phyloP scores from a whole-genome alignment of 208 protist species.

The Blastocrithidia nonstop region DNA sequence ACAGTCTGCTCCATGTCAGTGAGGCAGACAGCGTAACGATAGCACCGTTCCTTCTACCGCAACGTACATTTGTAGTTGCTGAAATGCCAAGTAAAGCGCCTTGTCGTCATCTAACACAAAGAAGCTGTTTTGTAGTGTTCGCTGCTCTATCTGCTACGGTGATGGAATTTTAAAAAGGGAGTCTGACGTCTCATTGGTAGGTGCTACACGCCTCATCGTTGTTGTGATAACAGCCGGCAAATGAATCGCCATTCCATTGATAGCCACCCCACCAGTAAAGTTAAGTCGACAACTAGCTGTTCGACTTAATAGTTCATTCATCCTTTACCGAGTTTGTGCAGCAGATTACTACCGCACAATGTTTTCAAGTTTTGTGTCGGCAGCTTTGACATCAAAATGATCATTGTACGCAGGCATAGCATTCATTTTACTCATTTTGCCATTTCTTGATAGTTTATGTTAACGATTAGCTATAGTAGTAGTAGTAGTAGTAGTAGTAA shows the following conservation, averaged over 20 bases:
- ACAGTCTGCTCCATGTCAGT: constrained; percentile 14
- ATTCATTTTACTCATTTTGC: too few relatives aligned
- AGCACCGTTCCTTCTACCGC: constrained; percentile 58
- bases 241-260: constrained; percentile 57
- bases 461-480: too few relatives aligned
- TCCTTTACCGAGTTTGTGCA: too few relatives aligned
- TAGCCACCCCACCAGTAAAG: constrained; percentile 35
- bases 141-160: constrained; percentile 34
- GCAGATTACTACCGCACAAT: too few relatives aligned
- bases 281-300: constrained; percentile 30
- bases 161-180: constrained; percentile 57
- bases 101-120: constrained; percentile 52
- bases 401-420: too few relatives aligned
- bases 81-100: constrained; percentile 61
- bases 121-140: constrained; percentile 65
- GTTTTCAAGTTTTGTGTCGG: too few relatives aligned
- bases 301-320: constrained; percentile 15
- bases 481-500: too few relatives aligned
- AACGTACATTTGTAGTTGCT: constrained; percentile 61
- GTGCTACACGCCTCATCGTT: constrained; percentile 65
- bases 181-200: constrained; percentile 19
- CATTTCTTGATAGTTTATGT: too few relatives aligned
- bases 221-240: constrained; percentile 31
- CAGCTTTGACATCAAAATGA: too few relatives aligned
- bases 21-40: constrained; percentile 37